Base-by-base conservation (phyloP, 1,139 yeast genomes). In the Sugiyamaella neomexicana region DNA sequence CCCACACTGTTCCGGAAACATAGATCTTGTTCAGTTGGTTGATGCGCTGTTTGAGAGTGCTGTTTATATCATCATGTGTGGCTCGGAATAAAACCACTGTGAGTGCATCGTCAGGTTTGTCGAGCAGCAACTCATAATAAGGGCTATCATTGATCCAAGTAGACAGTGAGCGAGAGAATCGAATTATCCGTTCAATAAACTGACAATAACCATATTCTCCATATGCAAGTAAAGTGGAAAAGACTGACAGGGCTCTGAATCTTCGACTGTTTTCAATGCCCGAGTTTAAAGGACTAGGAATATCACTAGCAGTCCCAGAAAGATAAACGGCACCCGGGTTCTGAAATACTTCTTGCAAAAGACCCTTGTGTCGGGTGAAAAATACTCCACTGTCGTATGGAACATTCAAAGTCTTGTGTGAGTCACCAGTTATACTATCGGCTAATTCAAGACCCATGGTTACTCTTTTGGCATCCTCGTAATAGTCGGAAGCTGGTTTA, bases 311-410 rank as follows among this genome's bases (percentile, higher is more conserved):
- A 3, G 50, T 47, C 12, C 54, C 50, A 1, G 61, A 55, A 37
- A 65, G 57, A 49, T 65, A 65, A 1, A 64, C 64, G 3, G 68
- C 68, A 4, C 63, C 64, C 5, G 66, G 60, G 51, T 65, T 65
- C 25, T 58, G 61, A 40, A 65, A 65, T 12, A 62, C 62, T 9
- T 53, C 44, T 8, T 46, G 36, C 58, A 63, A 41, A 7, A 62
- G 41, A 2, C 34, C 40, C 6, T 40, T 41, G 36, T 58, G 57
- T 25, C 56, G 55, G 32, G 63, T 56, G 40, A 63, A 57, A 50
- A 61, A 64, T 40, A 64, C 54, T 2, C 68, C 68, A 44, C 67
- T 60, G 40, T 65, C 68, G 44, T 65, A 65, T 2, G 68, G 68
- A 10, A 65, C 68, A 40, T 65, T 65, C 37, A 65, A 56, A 8